A percentile compares a stretch with the other conserved stretches of the same genome.
These are phyloP conservation scores for Heliosperma pusillum DNA, from an alignment of 148 eudicot genomes.

Conservation along the genomic window DNA sequence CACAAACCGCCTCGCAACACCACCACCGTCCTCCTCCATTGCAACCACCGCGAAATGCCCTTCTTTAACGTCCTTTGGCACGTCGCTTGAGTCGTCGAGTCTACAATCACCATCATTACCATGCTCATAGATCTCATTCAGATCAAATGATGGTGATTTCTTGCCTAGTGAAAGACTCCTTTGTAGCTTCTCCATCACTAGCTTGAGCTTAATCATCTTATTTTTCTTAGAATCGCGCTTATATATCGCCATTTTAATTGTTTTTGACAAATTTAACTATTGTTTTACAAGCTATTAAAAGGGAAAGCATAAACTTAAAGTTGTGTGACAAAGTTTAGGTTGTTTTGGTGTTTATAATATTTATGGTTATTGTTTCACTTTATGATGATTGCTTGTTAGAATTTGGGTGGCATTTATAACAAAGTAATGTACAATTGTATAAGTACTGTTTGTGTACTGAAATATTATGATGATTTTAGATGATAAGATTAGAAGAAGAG, in stretches of 20 bases:
- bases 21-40: constrained; percentile 33
- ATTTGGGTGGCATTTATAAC: constrained; percentile 21
- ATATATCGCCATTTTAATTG: constrained; percentile 16
- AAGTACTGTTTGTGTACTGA: background rate
- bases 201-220: constrained; percentile 41
- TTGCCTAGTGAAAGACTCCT: constrained; percentile 42
- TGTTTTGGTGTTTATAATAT: constrained; percentile 11
- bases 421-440: background rate
- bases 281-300: no score
- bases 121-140: constrained; percentile 1
- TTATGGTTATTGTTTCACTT: background rate
- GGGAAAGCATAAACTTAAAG: no score
- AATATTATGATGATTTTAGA: background rate
- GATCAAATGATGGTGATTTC: constrained; percentile 23
- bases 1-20: constrained; percentile 36
- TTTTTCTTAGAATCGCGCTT: constrained; percentile 24
- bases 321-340: background rate
- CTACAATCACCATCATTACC: background rate
- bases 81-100: constrained; percentile 12
- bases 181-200: constrained; percentile 44
- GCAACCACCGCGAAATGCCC: constrained; percentile 78
- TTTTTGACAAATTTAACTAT: no score
- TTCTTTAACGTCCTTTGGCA: constrained; percentile 60
- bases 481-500: constrained; percentile 14
- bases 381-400: background rate